Evolutionary conservation across 2,329 filamentous ascomycete genomes (phyloP).

Genomic region (Cercospora zeae-maydis): DNA sequence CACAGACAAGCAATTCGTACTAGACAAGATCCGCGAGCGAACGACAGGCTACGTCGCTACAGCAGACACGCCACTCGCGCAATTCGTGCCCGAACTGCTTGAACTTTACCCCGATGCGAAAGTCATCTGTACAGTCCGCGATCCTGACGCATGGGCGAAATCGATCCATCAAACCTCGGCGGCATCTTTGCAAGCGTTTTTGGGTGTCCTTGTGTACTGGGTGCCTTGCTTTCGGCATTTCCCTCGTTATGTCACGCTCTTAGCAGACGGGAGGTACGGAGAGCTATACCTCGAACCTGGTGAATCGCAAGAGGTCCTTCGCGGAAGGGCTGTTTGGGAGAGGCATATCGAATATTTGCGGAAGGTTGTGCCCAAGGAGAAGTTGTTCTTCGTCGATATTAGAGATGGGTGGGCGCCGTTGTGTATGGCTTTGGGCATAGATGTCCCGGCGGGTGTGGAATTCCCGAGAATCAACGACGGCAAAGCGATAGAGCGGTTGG

Average conservation of each 20-base stretch:
- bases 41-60: neutral
- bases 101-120: neutral
- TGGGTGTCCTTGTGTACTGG: neutral
- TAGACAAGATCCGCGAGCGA: neutral
- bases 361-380: neutral
- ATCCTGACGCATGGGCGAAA: neutral
- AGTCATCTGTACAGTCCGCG: neutral
- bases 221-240: neutral
- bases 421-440: neutral
- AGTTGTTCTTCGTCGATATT: neutral
- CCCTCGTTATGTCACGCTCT: neutral
- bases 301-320: neutral
- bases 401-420: neutral
- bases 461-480: neutral
- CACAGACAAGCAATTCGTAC: neutral
- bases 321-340: neutral
- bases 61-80: neutral
- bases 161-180: neutral
- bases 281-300: neutral
- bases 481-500: neutral
- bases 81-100: neutral
- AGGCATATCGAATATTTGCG: neutral
- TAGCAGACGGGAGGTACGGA: neutral
- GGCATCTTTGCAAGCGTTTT: neutral
- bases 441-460: neutral